Conservation (phyloP, 2,329 filamentous ascomycete species). For the Pestalotiopsis sp. region DNA sequence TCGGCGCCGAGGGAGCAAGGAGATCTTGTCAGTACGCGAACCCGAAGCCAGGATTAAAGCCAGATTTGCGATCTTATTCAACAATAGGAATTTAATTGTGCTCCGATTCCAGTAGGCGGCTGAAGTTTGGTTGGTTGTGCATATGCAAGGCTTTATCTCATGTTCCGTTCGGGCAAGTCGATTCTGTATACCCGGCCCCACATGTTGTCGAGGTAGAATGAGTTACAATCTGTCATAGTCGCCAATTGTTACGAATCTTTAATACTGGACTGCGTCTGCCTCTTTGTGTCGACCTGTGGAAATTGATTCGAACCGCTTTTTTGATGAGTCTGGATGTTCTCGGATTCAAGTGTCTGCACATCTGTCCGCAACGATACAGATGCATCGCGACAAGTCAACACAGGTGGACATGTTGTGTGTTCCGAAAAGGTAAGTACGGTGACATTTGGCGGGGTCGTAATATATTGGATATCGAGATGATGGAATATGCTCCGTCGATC, state of each 20-base stretch:
- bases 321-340: no score
- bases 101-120: no score
- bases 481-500: no score
- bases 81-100: no score
- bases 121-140: background rate
- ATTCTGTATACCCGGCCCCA: background rate
- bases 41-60: constrained; percentile 21
- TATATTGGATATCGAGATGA: no score
- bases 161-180: background rate
- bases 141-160: background rate
- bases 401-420: background rate
- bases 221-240: background rate
- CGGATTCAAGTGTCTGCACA: no score
- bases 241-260: background rate
- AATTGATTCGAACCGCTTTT: no score
- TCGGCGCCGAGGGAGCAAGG: constrained; percentile 19
- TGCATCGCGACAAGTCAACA: no score
- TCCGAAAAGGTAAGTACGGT: background rate
- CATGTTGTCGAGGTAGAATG: background rate
- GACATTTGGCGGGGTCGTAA: no score
- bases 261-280: background rate
- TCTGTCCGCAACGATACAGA: no score
- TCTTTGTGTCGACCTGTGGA: no score
- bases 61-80: background rate
- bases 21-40: constrained; percentile 24